A percentile compares a stretch with the other conserved stretches of the same genome.
Conservation (phyloP, 208 protist genomes). For the Leishmania gerbilli region DNA sequence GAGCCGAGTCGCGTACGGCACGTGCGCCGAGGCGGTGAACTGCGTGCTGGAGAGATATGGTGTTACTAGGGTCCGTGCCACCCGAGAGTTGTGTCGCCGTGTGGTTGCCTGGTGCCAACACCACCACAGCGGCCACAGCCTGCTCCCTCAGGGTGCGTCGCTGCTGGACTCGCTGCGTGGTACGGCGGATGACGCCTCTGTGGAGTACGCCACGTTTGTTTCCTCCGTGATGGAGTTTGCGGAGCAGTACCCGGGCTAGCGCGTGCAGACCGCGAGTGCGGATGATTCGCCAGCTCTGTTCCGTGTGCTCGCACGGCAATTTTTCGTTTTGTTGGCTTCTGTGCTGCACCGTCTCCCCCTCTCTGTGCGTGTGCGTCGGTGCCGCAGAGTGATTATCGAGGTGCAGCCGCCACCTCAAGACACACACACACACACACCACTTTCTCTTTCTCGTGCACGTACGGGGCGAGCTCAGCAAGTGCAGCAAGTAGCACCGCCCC, state of each 20-base stretch:
- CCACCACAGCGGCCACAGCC: not conserved
- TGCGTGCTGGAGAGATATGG: constrained; percentile 55
- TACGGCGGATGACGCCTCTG: constrained; percentile 9
- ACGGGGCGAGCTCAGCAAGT: not conserved
- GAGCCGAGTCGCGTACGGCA: constrained; percentile 29
- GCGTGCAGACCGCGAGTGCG: not conserved
- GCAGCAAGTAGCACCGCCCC: not conserved
- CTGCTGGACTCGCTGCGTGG: constrained; percentile 1
- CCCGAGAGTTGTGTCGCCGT: constrained; percentile 34
- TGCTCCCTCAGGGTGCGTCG: not conserved
- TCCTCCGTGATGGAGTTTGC: constrained; percentile 31
- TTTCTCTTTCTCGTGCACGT: not conserved
- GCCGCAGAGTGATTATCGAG: not conserved
- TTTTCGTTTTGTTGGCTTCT: not conserved
- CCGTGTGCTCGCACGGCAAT: not conserved
- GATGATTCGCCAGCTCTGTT: not conserved
- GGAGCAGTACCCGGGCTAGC: not conserved
- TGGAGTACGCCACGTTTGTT: constrained; percentile 42
- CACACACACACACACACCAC: not conserved
- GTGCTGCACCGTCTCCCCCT: not conserved
- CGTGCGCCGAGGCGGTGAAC: constrained; percentile 65
- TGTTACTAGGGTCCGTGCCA: constrained; percentile 34
- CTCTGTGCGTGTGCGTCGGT: not conserved
- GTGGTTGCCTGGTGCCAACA: constrained; percentile 21
- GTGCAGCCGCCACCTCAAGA: not conserved